Base-by-base conservation (phyloP, 805 yeast species). In the Priceomyces haplophilus region DNA sequence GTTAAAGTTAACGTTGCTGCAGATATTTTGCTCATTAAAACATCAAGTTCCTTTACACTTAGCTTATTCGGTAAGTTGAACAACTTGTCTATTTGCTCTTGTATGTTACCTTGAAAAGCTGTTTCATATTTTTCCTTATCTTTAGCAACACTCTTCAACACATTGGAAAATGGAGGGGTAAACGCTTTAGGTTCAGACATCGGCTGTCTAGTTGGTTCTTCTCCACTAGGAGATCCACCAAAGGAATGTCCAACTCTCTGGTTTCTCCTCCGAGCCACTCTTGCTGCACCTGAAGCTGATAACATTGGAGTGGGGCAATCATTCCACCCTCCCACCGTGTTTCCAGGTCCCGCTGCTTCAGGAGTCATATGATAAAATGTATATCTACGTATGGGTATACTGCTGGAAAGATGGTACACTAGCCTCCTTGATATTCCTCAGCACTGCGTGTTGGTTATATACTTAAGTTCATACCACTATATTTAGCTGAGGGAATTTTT, bases 271-370 rank as follows among this genome's bases (percentile, higher is more conserved):
- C 53, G 42, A 25, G 45, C 15, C 15, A 37, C 23, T 23, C 44
- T 20, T 7, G 42, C 30, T 11, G 45, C 37, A 31, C 40, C 33
- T 25, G 34, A 18, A 16, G 34, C 21, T 5, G 43, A 19, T 17
- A 56, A 42, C 54, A 56, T 52, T 7, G 59, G 47, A 1, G 70
- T 60, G 0, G 82, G 82, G 53, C 83, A 79, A 56, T 80, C 86
- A 52, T 80, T 80, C 85, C 85, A 80, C 11, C 84, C 85, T 46
- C 63, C 69, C 51, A 65, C 64, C 23, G 56, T 52, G 20, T 41
- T 25, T 6, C 6, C 16, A 13, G 39, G 11, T 4, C 31, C 39
- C 12, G 23, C 17, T 4, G 19, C 12, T 19, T 20, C 35, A 16
- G 23, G 6, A 15, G 39, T 3, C 30, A 23, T 13, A 8, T 34